These are phyloP conservation scores for Colletotrichum filicis DNA, from an alignment of 2,329 filamentous ascomycete genomes.

Conservation along the genomic window DNA sequence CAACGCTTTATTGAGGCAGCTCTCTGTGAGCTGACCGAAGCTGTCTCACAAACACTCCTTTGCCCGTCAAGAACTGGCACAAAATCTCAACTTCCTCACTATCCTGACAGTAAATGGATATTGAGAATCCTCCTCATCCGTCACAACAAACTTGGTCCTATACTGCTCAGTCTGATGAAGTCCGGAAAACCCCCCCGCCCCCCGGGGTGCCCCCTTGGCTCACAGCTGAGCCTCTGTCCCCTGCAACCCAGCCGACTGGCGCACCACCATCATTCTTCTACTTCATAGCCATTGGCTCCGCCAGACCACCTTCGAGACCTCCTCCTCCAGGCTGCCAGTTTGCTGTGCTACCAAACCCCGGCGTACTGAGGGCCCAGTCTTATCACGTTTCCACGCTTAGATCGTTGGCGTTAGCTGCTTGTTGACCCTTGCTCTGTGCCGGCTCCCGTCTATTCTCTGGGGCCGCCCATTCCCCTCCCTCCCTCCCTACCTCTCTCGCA, in stretches of 20 bases:
- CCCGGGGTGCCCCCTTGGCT: not conserved
- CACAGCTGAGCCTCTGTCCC: conserved; percentile 27
- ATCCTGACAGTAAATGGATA: not conserved
- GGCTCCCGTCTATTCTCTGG: conserved; percentile 5
- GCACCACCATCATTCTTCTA: conserved; percentile 17
- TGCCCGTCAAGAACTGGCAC: not conserved
- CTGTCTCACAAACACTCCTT: not conserved
- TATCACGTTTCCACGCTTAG: conserved; percentile 6
- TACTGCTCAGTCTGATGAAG: conserved; percentile 10
- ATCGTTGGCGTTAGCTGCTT: not conserved
- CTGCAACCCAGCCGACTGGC: conserved; percentile 18
- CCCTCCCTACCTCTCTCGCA: not conserved
- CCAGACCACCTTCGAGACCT: conserved; percentile 28
- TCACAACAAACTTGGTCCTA: not conserved
- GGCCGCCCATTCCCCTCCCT: conserved; percentile 4
- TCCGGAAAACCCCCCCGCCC: not conserved
- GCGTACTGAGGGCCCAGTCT: not conserved
- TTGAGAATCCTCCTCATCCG: not conserved
- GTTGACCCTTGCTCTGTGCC: conserved; percentile 27
- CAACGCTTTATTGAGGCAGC: not conserved
- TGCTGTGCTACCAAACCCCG: conserved; percentile 18
- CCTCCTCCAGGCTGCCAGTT: conserved; percentile 15
- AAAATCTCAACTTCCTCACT: not conserved
- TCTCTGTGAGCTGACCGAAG: not conserved
- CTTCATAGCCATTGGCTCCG: conserved; percentile 17